A percentile compares a stretch with the other conserved stretches of the same genome.
phyloP scores from a whole-genome alignment of 208 protist genomes.

The Kentomonas sorsogonicus region DNA sequence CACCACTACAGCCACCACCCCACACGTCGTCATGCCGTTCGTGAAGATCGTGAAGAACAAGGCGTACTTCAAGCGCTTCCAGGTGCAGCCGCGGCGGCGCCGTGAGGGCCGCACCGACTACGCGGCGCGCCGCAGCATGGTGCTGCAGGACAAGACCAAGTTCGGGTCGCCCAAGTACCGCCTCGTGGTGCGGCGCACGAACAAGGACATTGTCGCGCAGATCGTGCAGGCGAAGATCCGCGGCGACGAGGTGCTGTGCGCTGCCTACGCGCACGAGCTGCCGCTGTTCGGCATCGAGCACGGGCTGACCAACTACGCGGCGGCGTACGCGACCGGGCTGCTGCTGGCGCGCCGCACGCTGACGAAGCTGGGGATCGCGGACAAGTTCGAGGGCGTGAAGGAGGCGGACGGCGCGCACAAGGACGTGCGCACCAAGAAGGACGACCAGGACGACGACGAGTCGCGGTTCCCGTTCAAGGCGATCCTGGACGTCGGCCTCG shows the following conservation, averaged over 20 bases:
- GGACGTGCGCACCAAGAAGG: conserved; percentile 63
- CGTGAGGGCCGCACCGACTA: conserved; percentile 99
- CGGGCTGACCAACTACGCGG: conserved; percentile 98
- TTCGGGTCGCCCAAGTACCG: conserved; percentile 98
- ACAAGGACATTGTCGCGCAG: conserved; percentile 97
- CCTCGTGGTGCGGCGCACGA: conserved; percentile 96
- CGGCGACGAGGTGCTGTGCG: conserved; percentile 92
- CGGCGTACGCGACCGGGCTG: conserved; percentile 96
- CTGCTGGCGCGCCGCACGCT: conserved; percentile 96
- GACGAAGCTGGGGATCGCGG: conserved; percentile 91
- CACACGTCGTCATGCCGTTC: too few relatives aligned
- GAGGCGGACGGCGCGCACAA: conserved; percentile 87
- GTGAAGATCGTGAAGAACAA: conserved; percentile 91
- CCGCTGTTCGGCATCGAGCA: conserved; percentile 93
- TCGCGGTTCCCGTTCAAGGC: conserved; percentile 94
- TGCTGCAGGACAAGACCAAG: conserved; percentile 99
- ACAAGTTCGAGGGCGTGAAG: conserved; percentile 92
- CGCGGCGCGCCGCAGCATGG: conserved; percentile 92
- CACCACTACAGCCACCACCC: too few relatives aligned
- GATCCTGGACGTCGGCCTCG: conserved; percentile 97
- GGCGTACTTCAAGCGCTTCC: conserved; percentile 98
- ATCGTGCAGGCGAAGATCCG: conserved; percentile 94
- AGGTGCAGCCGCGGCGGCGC: conserved; percentile 96
- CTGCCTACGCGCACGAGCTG: conserved; percentile 98
- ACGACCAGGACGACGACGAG: conserved; percentile 85